phyloP scores from a whole-genome alignment of 2,329 filamentous ascomycete genomes.

The Macrophomina phaseolina region DNA sequence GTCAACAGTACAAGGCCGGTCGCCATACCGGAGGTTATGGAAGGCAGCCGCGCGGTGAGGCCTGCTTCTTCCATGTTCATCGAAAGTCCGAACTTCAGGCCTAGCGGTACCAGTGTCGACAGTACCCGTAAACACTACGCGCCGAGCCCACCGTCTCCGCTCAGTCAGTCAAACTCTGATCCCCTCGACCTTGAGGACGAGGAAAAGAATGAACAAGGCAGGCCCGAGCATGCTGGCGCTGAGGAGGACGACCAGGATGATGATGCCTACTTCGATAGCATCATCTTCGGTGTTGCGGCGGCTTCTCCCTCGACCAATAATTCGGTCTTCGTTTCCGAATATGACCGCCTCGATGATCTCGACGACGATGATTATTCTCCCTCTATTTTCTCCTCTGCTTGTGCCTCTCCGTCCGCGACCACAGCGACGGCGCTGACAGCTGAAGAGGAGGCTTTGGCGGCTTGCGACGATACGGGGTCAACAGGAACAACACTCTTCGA shows the following conservation, averaged over 20 bases:
- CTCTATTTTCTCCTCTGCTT: neutral
- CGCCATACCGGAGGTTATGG: constrained; percentile 31
- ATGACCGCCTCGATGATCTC: constrained; percentile 21
- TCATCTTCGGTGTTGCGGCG: constrained; percentile 13
- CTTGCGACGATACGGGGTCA: neutral
- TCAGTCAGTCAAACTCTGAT: constrained; percentile 52
- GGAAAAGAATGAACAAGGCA: neutral
- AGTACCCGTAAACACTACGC: constrained; percentile 35
- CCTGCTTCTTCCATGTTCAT: neutral
- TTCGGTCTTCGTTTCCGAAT: constrained; percentile 21
- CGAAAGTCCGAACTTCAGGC: constrained; percentile 12
- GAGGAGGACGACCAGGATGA: neutral
- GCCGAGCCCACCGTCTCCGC: constrained; percentile 45
- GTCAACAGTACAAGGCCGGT: constrained; percentile 22
- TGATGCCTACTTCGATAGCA: neutral
- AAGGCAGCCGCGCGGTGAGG: neutral
- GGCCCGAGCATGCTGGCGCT: neutral
- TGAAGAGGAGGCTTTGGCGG: neutral
- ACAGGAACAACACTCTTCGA: neutral
- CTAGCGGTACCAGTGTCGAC: constrained; percentile 2
- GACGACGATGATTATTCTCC: neutral
- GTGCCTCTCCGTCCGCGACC: neutral
- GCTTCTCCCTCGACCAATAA: neutral
- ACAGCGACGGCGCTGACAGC: neutral
- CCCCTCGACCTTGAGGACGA: constrained; percentile 48